These are phyloP conservation scores for Globisporangium alternatum DNA, from an alignment of 352 stramenopile species.

Conservation along the genomic window DNA sequence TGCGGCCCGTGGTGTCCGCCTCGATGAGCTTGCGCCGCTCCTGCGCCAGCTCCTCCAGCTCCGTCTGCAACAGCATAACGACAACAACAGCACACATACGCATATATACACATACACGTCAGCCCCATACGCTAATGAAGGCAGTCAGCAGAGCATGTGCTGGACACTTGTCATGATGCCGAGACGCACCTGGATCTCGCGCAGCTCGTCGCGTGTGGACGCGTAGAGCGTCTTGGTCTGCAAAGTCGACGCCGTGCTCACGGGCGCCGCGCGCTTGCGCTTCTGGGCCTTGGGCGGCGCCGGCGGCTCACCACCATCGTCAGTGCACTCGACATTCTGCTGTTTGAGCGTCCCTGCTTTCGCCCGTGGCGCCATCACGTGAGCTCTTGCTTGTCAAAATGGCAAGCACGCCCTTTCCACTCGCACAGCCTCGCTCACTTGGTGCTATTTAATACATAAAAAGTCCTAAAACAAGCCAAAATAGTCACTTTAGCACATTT, in stretches of 20 bases:
- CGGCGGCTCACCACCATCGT: no score
- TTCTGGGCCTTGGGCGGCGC: constrained; percentile 19
- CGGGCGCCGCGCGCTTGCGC: constrained; percentile 23
- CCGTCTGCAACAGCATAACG: constrained; percentile 16
- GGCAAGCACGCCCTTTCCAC: background rate
- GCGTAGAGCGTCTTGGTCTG: constrained; percentile 37
- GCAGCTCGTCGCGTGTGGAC: constrained; percentile 45
- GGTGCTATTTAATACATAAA: background rate
- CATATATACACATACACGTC: no score
- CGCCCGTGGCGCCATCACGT: background rate
- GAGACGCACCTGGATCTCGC: constrained; percentile 35
- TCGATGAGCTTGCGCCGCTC: constrained; percentile 33
- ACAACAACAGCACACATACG: background rate
- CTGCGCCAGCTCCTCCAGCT: constrained; percentile 35
- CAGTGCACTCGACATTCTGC: background rate
- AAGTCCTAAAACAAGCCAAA: background rate
- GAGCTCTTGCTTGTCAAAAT: background rate
- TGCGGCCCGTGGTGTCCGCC: constrained; percentile 20
- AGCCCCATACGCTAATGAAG: no score
- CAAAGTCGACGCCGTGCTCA: constrained; percentile 37
- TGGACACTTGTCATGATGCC: background rate
- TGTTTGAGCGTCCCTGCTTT: background rate
- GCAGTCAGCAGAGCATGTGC: background rate
- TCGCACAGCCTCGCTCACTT: background rate
- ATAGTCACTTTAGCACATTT: background rate